phyloP scores from a whole-genome alignment of 768 basidiomycete species.

The Tylopilus subfusipes region DNA sequence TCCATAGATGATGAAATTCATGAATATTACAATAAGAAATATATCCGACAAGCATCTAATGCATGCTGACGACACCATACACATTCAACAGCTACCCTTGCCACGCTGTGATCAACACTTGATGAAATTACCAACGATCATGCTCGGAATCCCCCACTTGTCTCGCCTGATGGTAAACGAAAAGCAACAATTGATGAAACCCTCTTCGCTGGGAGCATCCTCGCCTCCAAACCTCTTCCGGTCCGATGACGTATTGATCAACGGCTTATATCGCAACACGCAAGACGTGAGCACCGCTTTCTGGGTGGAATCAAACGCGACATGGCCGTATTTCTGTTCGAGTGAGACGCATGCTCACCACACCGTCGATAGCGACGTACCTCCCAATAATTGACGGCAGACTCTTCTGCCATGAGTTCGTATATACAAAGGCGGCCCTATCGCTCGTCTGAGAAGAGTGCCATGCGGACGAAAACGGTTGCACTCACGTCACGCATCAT shows the following conservation, averaged over 20 bases:
- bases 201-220: constrained; percentile 52
- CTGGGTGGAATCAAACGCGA: constrained; percentile 88
- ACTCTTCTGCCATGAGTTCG: constrained; percentile 97
- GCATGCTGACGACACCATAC: constrained; percentile 4
- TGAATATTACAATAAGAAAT: constrained; percentile 13
- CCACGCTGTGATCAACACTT: constrained; percentile 47
- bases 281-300: constrained; percentile 93
- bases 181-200: constrained; percentile 83
- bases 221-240: constrained; percentile 30
- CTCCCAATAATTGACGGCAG: constrained; percentile 97
- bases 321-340: constrained; percentile 87
- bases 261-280: constrained; percentile 76
- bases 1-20: neutral
- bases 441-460: neutral
- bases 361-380: constrained; percentile 36
- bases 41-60: constrained; percentile 10
- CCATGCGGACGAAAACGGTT: neutral
- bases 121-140: constrained; percentile 91
- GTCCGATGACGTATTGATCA: constrained; percentile 40
- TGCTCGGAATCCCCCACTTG: constrained; percentile 82
- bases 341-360: neutral
- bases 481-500: constrained; percentile 81
- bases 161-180: constrained; percentile 87
- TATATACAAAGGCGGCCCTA: constrained; percentile 93
- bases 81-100: neutral